Evolutionary conservation across 2,329 filamentous ascomycete genomes (phyloP), one percentile per base, ranked within the genome.

Genomic region (Exserohilum turcica): DNA sequence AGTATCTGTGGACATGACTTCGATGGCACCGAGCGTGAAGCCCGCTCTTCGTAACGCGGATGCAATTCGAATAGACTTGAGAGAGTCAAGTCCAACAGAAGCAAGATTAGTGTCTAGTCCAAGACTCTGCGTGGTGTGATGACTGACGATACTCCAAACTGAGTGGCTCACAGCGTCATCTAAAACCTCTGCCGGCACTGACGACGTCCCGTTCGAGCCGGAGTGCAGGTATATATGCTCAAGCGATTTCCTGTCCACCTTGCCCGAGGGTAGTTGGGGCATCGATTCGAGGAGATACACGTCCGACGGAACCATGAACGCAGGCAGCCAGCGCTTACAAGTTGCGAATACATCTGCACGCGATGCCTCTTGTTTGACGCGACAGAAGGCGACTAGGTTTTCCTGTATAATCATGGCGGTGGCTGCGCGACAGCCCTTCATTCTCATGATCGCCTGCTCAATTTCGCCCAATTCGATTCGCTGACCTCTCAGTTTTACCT

Each of bases 401-500:
- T 87, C 86, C 2, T 82, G 79, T 24, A 91, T 76, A 1, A 96
- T 85, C 21, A 85, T 80, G 2, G 86, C 90, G 12, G 87, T 82
- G 1, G 85, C 86, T 40, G 82, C 82, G 56, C 87, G 86, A 40
- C 91, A 76, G 8, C 60, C 65, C 19, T 67, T 49, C 7, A 67
- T 46, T 46, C 65, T 73, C 36, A 65, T 56, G 6, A 74, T 61
- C 15, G 63, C 63, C 35, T 75, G 65, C 55, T 76, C 73, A n/a
- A 77, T 68, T 46, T 77, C 91, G 0, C 89, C 89, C 4, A 94
- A 82, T 66, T 94, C 89, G 44, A 95, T 83, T 43, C 91, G 82
- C 73, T 96, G 92, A 1, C 92, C 92, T 47, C 91, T 84, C 6
- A 96, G 79, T 74, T 96, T 96, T 44, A 96, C 86, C 72, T 97